phyloP scores from a whole-genome alignment of 768 basidiomycete genomes.

The Lentinus tigrinus region DNA sequence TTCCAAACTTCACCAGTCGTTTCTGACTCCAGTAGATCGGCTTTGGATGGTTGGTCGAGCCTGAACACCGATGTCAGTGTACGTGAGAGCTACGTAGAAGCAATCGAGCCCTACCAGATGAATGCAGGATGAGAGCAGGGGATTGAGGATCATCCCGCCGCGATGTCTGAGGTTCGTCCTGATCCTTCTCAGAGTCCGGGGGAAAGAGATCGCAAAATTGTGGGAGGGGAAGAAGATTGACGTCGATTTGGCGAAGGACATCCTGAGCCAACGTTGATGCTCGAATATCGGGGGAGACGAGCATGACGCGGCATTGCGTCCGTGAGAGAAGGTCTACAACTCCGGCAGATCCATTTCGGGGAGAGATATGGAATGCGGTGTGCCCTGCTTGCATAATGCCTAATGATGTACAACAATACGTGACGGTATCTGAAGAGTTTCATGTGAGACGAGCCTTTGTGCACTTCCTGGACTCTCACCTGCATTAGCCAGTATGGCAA shows the following conservation, averaged over 20 bases:
- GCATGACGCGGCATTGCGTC: background rate
- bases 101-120: background rate
- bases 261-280: background rate
- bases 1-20: background rate
- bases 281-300: background rate
- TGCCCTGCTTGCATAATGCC: slow-evolving; percentile 21
- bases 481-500: background rate
- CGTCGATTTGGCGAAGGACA: background rate
- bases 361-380: slow-evolving; percentile 33
- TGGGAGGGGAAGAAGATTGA: background rate
- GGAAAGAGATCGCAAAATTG: background rate
- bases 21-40: background rate
- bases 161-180: background rate
- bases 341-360: slow-evolving; percentile 30
- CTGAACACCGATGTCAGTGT: background rate
- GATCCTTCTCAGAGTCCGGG: background rate
- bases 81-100: background rate
- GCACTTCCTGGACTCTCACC: background rate
- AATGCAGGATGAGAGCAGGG: background rate
- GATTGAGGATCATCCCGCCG: background rate
- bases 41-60: background rate
- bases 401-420: slow-evolving; percentile 11
- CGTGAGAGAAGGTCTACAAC: slow-evolving; percentile 28
- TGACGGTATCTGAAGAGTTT: slow-evolving; percentile 21
- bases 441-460: too few relatives aligned